Conservation (phyloP, 2,329 filamentous ascomycete genomes). For the Colletotrichum tanaceti region DNA sequence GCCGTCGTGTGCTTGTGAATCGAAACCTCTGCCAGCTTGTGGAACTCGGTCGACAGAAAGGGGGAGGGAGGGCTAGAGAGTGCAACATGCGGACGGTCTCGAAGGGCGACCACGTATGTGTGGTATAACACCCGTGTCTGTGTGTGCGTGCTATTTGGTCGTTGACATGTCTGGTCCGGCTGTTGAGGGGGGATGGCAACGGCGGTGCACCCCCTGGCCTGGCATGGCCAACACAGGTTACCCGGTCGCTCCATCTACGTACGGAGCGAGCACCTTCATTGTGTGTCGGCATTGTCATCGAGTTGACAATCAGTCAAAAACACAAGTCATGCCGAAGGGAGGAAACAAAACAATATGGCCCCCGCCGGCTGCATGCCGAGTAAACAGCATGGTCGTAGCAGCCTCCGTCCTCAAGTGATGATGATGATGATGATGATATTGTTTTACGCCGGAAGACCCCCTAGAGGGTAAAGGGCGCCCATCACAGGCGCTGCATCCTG, state of each 20-base stretch:
- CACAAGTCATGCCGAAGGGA: slow-evolving; percentile 13
- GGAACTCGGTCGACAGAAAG: background rate
- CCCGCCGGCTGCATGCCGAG: slow-evolving; percentile 11
- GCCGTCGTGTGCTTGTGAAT: background rate
- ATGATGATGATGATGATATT: no score
- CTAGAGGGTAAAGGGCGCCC: no score
- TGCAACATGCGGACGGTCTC: background rate
- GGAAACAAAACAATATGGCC: slow-evolving; percentile 19
- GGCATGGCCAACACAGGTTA: background rate
- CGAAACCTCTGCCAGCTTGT: background rate
- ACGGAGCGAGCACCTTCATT: background rate
- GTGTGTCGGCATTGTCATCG: slow-evolving; percentile 2
- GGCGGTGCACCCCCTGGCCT: background rate
- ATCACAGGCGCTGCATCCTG: no score
- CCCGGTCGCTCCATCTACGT: background rate
- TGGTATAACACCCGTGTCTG: background rate
- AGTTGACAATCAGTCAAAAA: slow-evolving; percentile 16
- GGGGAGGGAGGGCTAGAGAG: background rate
- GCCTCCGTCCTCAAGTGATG: no score
- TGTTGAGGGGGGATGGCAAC: no score
- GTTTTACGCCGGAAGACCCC: no score
- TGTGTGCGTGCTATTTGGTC: no score
- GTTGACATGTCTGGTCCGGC: no score
- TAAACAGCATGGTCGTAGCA: background rate
- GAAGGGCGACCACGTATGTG: background rate